Evolutionary conservation across 164 flowering plant species (phyloP).

Genomic region (Vitis rotundifolia): DNA sequence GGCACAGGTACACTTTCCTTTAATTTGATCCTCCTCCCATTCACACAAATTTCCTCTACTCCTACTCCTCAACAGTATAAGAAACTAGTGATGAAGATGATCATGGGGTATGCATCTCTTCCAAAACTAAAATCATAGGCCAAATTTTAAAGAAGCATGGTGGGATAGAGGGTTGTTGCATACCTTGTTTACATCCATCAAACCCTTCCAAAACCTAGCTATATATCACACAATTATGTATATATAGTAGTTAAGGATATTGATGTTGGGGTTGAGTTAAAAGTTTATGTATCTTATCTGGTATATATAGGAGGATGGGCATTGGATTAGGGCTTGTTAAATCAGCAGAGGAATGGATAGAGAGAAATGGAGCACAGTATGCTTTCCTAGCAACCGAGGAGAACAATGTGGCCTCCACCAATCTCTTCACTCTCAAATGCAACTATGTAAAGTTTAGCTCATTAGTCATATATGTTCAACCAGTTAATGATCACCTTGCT

Average conservation of each 20-base stretch:
- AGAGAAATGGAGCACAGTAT: conserved; percentile 45
- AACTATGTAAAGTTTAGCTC: conserved; percentile 33
- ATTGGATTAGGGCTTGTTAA: conserved; percentile 48
- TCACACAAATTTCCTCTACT: no score
- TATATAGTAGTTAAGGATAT: no score
- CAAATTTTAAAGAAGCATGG: no score
- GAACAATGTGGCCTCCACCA: conserved; percentile 43
- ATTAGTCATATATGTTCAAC: conserved; percentile 41
- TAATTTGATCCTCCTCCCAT: background rate
- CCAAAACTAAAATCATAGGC: no score
- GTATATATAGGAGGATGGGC: conserved; percentile 38
- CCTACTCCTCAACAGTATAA: no score
- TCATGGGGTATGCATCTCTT: no score
- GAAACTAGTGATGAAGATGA: no score
- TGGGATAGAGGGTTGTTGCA: no score
- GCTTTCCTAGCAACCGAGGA: conserved; percentile 45
- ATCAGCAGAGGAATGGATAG: conserved; percentile 47
- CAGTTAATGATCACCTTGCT: conserved; percentile 6
- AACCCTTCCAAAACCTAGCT: no score
- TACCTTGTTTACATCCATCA: no score
- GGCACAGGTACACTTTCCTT: conserved; percentile 31
- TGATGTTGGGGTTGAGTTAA: no score
- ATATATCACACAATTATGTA: no score
- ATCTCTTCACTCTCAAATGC: conserved; percentile 45
- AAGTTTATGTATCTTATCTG: background rate